Evolutionary conservation across 768 basidiomycete genomes (phyloP).

Genomic region (Ephemerocybe angulata): DNA sequence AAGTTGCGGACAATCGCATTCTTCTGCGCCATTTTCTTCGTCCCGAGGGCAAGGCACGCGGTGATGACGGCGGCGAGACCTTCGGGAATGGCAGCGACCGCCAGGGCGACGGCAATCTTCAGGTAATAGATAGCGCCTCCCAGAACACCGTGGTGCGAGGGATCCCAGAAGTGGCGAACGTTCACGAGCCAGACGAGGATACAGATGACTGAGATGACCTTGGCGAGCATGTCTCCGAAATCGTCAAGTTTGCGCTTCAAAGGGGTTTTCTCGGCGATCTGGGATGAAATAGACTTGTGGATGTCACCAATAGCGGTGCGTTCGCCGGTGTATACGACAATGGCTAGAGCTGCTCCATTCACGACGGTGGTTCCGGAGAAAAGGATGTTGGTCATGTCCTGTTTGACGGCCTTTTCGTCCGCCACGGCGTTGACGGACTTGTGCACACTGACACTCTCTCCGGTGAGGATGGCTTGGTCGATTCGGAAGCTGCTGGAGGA

Average conservation of each 20-base stretch:
- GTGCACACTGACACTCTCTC: conserved; percentile 86
- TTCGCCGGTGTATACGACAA: conserved; percentile 85
- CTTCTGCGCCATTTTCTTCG: conserved; percentile 99
- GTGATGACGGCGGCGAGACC: conserved; percentile 98
- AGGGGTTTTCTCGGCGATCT: conserved; percentile 94
- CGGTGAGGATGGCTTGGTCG: conserved; percentile 96
- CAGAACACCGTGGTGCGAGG: conserved; percentile 83
- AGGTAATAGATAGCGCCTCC: conserved; percentile 98
- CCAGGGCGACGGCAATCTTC: conserved; percentile 97
- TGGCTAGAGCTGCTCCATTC: conserved; percentile 82
- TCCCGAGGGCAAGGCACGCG: conserved; percentile 92
- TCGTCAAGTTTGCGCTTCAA: conserved; percentile 97
- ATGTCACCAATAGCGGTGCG: conserved; percentile 95
- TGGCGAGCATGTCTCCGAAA: conserved; percentile 95
- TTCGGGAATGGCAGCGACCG: conserved; percentile 98
- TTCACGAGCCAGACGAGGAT: conserved; percentile 98
- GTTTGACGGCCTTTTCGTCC: conserved; percentile 85
- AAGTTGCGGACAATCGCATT: conserved; percentile 97
- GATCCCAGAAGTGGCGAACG: conserved; percentile 93
- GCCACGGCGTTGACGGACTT: conserved; percentile 68
- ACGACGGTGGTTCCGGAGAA: conserved; percentile 97
- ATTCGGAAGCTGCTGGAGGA: conserved; percentile 91
- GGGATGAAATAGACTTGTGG: conserved; percentile 91
- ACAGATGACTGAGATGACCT: conserved; percentile 96
- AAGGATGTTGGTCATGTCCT: conserved; percentile 96